phyloP scores from a whole-genome alignment of 148 eudicot genomes.

The Chenopodium suecicum region DNA sequence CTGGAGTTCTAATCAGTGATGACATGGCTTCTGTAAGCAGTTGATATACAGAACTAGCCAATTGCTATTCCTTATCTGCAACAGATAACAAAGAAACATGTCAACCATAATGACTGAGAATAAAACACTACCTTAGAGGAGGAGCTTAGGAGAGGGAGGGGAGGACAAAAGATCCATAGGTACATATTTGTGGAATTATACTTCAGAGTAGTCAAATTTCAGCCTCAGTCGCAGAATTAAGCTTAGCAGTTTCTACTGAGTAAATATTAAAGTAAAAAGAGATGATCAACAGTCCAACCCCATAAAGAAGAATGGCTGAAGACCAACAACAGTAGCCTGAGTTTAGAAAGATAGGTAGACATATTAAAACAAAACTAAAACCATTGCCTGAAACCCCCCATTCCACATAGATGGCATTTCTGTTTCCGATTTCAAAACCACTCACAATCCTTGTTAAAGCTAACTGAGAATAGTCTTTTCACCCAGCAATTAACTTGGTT shows the following conservation, averaged over 20 bases:
- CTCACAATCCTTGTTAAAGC: background rate
- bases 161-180: background rate
- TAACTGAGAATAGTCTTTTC: background rate
- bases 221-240: background rate
- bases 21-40: conserved; percentile 23
- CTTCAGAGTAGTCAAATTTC: background rate
- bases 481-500: background rate
- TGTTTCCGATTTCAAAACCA: background rate
- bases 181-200: too few species aligned
- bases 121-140: background rate
- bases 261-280: background rate
- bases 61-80: conserved; percentile 22
- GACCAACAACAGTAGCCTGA: background rate
- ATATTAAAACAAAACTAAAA: background rate
- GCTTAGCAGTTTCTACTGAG: background rate
- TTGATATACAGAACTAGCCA: conserved; percentile 1
- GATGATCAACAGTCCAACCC: background rate
- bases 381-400: background rate
- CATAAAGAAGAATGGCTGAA: background rate
- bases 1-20: conserved; percentile 23
- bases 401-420: background rate
- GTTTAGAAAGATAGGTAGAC: background rate
- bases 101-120: background rate
- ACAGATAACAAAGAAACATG: background rate
- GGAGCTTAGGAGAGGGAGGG: background rate